Evolutionary conservation across 257 asterid genomes (phyloP).

Genomic region (Solanum megistacrolobum): DNA sequence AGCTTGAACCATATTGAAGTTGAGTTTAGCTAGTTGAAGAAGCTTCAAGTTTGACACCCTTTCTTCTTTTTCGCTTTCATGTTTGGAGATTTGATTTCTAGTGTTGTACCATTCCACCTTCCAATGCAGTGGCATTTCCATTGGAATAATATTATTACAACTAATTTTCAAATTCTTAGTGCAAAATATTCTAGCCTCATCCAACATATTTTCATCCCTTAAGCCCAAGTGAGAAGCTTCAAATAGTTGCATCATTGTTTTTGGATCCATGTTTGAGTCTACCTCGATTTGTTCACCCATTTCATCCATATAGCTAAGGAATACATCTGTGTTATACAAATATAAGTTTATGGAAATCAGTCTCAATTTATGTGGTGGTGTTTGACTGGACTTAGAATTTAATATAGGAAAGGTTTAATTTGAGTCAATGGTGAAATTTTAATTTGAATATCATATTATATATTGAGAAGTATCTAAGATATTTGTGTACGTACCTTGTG

Average conservation of each 20-base stretch:
- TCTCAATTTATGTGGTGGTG: not conserved
- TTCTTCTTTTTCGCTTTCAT: not conserved
- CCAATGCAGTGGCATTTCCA: slow-evolving; percentile 24
- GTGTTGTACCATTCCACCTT: slow-evolving; percentile 36
- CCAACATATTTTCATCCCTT: slow-evolving; percentile 22
- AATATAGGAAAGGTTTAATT: too few relatives aligned
- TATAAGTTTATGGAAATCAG: not conserved
- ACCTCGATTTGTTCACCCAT: slow-evolving; percentile 4
- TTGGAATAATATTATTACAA: not conserved
- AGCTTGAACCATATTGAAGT: slow-evolving; percentile 43
- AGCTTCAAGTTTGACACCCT: not conserved
- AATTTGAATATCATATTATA: not conserved
- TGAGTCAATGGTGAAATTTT: too few relatives aligned
- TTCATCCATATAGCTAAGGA: slow-evolving; percentile 11
- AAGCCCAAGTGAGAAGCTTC: slow-evolving; percentile 41
- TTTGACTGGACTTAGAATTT: not conserved
- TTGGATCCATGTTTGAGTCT: not conserved
- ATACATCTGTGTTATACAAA: slow-evolving; percentile 17
- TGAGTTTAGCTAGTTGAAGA: slow-evolving; percentile 35
- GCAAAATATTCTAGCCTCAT: slow-evolving; percentile 16
- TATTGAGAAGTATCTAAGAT: not conserved
- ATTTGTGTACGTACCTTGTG: slow-evolving; percentile 27
- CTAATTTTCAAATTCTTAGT: not conserved
- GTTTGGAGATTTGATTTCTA: slow-evolving; percentile 15
- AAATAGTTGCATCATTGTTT: slow-evolving; percentile 21